Base-by-base conservation (phyloP, 2,329 filamentous ascomycete species). In the Thelonectria discophora region DNA sequence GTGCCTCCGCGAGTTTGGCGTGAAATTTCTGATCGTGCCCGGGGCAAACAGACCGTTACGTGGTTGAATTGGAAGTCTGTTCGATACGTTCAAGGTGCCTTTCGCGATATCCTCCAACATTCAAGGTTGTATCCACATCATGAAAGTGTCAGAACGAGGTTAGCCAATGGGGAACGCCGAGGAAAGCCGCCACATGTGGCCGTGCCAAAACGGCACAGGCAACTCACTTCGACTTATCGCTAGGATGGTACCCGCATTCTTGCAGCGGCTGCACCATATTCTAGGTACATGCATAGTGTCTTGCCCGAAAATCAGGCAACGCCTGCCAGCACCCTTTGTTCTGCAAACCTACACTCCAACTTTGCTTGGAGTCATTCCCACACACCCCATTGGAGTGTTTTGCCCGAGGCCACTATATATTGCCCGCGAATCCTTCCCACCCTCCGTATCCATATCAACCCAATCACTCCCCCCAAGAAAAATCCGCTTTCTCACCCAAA, bases 401-500 rank as follows among this genome's bases (percentile, higher is more conserved):
- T 57, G 56, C 55, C 64, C 62, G 64, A 70, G 45, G 24, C 17
- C n/a, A 47, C 56, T 56, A 56, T 61, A 61, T 57, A 61, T n/a
- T 53, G 49, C 49, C 30, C 43, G 49, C 49, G 39, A 39, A 40
- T 58, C 46, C 45, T 51, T 62, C 49, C 53, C 37, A 30, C 49
- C 57, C 42, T 53, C 39, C 53, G 48, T 52, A 51, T 2, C 45
- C 53, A 52, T 52, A 51, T 2, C 45, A 52, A 43, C 32, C 46
- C 45, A 50, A 34, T 54, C 55, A 34, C 32, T 34, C 43, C 56
- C 47, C 50, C 49, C 62, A 55, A 62, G 69, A 71, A 71, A 71
- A 71, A 68, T 71, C 68, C 65, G 67, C 63, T 55, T 61, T 64
- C 62, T 68, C 59, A 59, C 65, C 68, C 8, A 64, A 72, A 62